phyloP scores from a whole-genome alignment of 192 early-diverging fungal genomes.

The Backusella mclennaniae region DNA sequence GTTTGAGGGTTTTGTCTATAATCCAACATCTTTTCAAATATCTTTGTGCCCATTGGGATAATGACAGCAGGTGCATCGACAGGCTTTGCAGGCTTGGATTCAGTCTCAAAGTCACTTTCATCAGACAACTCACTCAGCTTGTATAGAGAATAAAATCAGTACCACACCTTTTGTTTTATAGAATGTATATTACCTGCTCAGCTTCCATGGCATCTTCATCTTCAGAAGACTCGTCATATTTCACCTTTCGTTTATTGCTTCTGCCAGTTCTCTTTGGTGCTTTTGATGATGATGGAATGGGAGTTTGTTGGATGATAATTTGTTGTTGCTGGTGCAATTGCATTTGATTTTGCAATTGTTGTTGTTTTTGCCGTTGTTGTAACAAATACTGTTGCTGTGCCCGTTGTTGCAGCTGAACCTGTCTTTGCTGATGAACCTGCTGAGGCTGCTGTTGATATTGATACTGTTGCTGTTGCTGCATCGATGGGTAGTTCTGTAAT shows the following conservation, averaged over 20 bases:
- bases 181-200: not conserved
- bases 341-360: not conserved
- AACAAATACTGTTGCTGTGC: not conserved
- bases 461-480: constrained; percentile 6
- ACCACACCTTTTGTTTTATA: not conserved
- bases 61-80: constrained; percentile 33
- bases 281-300: not conserved
- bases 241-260: constrained; percentile 5
- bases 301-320: not conserved
- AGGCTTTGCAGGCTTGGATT: not conserved
- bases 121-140: constrained; percentile 17
- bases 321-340: not conserved
- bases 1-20: constrained; percentile 40
- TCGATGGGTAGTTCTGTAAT: constrained; percentile 1
- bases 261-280: not conserved
- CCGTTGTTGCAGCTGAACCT: not conserved
- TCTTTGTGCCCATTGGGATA: constrained; percentile 50
- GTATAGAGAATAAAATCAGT: not conserved
- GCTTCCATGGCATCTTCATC: constrained; percentile 1
- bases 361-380: not conserved
- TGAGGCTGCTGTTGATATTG: not conserved
- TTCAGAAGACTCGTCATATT: constrained; percentile 16
- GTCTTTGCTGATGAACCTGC: not conserved
- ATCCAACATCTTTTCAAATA: constrained; percentile 53
- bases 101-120: constrained; percentile 29